Conservation (phyloP, 345 rosid genomes). For the Lepidium africanum region DNA sequence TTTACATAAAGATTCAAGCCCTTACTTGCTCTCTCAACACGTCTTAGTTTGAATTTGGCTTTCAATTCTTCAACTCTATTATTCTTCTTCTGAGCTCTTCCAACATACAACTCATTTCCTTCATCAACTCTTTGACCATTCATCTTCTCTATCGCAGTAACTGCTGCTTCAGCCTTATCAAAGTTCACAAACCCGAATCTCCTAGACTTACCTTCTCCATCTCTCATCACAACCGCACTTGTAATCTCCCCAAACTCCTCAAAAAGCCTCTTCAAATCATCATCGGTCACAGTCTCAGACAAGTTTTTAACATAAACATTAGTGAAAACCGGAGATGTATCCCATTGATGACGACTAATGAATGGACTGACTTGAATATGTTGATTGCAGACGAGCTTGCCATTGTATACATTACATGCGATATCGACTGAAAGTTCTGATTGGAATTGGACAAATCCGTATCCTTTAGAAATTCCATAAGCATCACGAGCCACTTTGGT, state of each 20-base stretch:
- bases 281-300: conserved; percentile 33
- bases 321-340: conserved; percentile 32
- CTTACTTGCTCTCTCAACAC: background rate
- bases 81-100: conserved; percentile 52
- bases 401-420: conserved; percentile 37
- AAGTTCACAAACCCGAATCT: conserved; percentile 66
- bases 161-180: conserved; percentile 37
- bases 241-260: conserved; percentile 40
- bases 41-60: background rate
- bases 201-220: conserved; percentile 41
- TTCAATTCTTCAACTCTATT: conserved; percentile 37
- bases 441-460: conserved; percentile 61
- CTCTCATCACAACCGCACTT: conserved; percentile 42
- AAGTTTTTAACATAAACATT: conserved; percentile 58
- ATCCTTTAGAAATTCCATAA: conserved; percentile 40
- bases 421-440: conserved; percentile 41
- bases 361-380: conserved; percentile 30
- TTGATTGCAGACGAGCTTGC: conserved; percentile 29
- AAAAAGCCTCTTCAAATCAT: conserved; percentile 31
- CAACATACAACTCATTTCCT: conserved; percentile 41
- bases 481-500: conserved; percentile 57
- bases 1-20: conserved; percentile 53
- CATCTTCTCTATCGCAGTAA: conserved; percentile 36
- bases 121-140: conserved; percentile 36
- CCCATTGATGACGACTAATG: background rate